Percentiles rank a stretch among this genome's conserved stretches.
Conservation (phyloP, 2,329 filamentous ascomycete genomes). For the Trichoderma asperellum region DNA sequence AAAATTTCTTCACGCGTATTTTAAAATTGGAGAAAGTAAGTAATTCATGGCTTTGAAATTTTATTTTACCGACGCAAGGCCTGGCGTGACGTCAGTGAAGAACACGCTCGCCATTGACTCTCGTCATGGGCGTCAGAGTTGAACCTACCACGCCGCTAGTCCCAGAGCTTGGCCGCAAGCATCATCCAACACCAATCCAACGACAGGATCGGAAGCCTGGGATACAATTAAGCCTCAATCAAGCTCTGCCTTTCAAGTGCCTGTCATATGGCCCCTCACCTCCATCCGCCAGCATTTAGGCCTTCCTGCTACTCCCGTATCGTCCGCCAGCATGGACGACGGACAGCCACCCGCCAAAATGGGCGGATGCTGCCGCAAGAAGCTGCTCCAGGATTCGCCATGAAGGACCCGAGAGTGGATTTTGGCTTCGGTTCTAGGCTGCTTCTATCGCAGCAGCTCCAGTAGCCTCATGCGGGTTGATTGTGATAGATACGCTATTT, state of each 20-base stretch:
- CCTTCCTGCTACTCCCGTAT: background rate
- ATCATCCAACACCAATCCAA: background rate
- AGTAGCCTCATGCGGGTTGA: conserved; percentile 9
- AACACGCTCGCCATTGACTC: background rate
- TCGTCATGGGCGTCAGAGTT: conserved; percentile 25
- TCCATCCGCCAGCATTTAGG: conserved; percentile 8
- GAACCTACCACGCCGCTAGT: conserved; percentile 6
- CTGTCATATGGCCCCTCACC: conserved; percentile 17
- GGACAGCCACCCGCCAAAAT: conserved; percentile 22
- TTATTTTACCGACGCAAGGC: background rate
- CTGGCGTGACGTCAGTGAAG: conserved; percentile 23
- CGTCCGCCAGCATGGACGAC: conserved; percentile 10
- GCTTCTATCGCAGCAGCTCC: background rate
- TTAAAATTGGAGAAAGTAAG: background rate
- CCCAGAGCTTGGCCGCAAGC: conserved; percentile 25
- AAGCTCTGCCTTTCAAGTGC: background rate
- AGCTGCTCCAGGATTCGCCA: conserved; percentile 8
- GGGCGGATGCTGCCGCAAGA: conserved; percentile 20
- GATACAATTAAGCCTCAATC: background rate
- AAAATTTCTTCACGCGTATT: background rate
- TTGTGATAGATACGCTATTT: background rate
- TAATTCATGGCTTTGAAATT: background rate
- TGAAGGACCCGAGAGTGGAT: background rate
- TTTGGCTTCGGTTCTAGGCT: conserved; percentile 9
- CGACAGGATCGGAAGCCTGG: background rate